Evolutionary conservation across 2,329 filamentous ascomycete genomes (phyloP).

Genomic region (Colletotrichum spinosum): DNA sequence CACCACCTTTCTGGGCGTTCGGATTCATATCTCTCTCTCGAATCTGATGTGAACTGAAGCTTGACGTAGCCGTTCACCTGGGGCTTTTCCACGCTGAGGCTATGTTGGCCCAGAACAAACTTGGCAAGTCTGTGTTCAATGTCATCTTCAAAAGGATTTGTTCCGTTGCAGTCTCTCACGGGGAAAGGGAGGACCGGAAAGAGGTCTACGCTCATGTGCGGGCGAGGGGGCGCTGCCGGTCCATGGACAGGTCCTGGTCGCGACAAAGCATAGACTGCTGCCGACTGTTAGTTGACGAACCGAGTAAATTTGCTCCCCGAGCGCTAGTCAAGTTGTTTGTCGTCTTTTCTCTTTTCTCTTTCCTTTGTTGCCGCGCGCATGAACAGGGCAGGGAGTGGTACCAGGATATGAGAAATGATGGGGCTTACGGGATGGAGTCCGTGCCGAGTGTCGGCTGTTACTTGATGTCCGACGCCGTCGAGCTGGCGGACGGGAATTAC

Average conservation of each 20-base stretch:
- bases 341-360: not conserved
- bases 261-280: not conserved
- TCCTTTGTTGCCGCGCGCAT: not conserved
- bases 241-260: no score
- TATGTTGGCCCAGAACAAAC: constrained; percentile 4
- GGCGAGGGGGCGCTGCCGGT: not conserved
- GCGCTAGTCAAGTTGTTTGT: not conserved
- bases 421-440: constrained; percentile 10
- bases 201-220: not conserved
- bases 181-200: not conserved
- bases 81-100: constrained; percentile 9
- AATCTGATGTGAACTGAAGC: not conserved
- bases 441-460: constrained; percentile 1
- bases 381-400: not conserved
- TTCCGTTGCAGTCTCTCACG: not conserved
- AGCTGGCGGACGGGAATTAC: not conserved
- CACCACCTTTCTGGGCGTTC: not conserved
- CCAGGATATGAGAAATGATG: not conserved
- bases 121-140: constrained; percentile 10
- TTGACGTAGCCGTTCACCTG: constrained; percentile 38
- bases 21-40: not conserved
- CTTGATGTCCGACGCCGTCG: constrained; percentile 22
- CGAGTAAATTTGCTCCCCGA: no score
- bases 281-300: not conserved
- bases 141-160: constrained; percentile 36